Evolutionary conservation across 2,329 filamentous ascomycete genomes (phyloP).

Genomic region (Neonectria ditissima): DNA sequence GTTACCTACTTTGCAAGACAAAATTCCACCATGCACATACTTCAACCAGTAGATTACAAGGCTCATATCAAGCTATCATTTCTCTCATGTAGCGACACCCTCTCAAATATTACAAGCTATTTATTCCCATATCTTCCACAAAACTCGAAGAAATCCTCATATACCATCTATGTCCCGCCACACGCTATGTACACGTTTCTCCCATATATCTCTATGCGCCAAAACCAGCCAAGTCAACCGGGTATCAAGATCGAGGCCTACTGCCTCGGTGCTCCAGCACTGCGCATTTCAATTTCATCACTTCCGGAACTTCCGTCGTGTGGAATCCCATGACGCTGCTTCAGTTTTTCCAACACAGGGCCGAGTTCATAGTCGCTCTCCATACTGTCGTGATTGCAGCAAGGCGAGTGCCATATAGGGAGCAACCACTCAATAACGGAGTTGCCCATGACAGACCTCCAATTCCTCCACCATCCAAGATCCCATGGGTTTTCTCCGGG

Average conservation of each 20-base stretch:
- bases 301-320: conserved; percentile 22
- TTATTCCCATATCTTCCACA: background rate
- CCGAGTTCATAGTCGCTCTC: conserved; percentile 78
- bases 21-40: background rate
- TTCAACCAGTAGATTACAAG: background rate
- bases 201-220: background rate
- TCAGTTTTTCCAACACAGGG: conserved; percentile 68
- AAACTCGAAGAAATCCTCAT: background rate
- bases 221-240: conserved; percentile 15
- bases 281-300: conserved; percentile 36
- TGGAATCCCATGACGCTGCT: conserved; percentile 52
- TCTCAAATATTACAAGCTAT: background rate
- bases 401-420: conserved; percentile 81
- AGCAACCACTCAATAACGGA: conserved; percentile 81
- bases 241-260: conserved; percentile 36
- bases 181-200: conserved; percentile 4
- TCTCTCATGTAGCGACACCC: background rate
- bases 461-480: conserved; percentile 76
- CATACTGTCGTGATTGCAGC: conserved; percentile 72
- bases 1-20: background rate
- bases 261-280: conserved; percentile 18
- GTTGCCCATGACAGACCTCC: conserved; percentile 83
- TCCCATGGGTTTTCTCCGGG: conserved; percentile 89
- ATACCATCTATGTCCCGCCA: background rate
- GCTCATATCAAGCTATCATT: background rate